Evolutionary conservation across 495 filamentous ascomycete species (phyloP), one percentile per base, ranked within the genome.

Genomic region (Terfezia claveryi): DNA sequence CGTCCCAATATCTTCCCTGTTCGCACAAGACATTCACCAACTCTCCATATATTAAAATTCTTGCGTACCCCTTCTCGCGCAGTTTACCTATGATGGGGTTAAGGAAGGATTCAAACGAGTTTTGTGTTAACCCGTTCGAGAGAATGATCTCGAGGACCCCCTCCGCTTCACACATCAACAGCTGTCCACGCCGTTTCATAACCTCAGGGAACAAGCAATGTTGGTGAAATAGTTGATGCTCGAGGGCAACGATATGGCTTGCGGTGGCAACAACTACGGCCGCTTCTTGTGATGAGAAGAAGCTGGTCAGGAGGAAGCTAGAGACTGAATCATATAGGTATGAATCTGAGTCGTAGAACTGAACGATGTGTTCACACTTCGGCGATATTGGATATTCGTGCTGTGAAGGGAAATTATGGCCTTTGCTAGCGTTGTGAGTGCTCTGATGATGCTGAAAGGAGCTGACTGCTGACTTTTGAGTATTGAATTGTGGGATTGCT

Each of bases 21-120:
- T 61, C 59, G 52, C 64, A 67, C 20, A 67, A 57, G 23, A 67
- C 60, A 50, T 67, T 64, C 51, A 67, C 64, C 20, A 67, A 50
- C 50, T 67, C 64, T 11, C 64, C 64, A 55, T 67, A 67, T 52
- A 59, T 62, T 41, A 64, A 57, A 55, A 67, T 50, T 23, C 54
- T 59, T n/a, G 59, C 61, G 37, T 58, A 62, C 16, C 53, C 53
- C 23, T 58, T 62, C 14, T 20, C 41, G 49, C 51, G 64, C 53
- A 67, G 38, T 36, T 53, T 56, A 2, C 17, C 17, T 14, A 46
- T 8, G 41, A 46, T 20, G 14, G 41, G 41, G 14, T 1, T 20
- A 14, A 46, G 4, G 41, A 46, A 46, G 12, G 41, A 14, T 14
- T 46, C 41, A 20, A 46, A 46, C 8, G 41, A 14, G 41, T 14